Base-by-base conservation (phyloP, 2,329 filamentous ascomycete genomes). In the Tolypocladium inflatum region DNA sequence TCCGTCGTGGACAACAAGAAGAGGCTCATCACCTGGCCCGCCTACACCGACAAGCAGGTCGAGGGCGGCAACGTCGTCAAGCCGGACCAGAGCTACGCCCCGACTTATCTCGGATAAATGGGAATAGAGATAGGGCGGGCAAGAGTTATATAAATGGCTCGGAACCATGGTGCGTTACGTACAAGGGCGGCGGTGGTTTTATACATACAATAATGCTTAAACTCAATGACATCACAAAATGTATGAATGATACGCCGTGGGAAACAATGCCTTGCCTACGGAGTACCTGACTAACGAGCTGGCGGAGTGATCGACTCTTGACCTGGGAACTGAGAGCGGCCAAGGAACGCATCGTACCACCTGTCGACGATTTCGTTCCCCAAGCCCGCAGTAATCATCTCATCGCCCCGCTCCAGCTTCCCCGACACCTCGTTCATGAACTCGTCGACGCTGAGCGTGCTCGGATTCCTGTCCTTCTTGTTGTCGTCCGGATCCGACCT, bases 401-500 rank as follows among this genome's bases (percentile, higher is more conserved):
- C 78, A 9, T 76, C 71, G 0, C 78, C 80, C 1, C 66, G 67
- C 65, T 79, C 75, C 68, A 78, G 72, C 60, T 76, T 77, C 52
- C 64, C 63, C 1, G 68, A 61, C 1, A 82, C 68, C 55, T 79
- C 76, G 6, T 74, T 68, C 70, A 82, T 79, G 60, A 84, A 85
- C 67, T 84, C 81, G 0, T 80, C 76, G 4, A 83, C 66, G 0
- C 68, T 74, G 66, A 85, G 62, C 0, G 65, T 58, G 11, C 56
- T 59, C 1, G 60, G 62, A 42, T 80, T 81, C n/a, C 80, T 78
- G 7, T 76, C 69, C 69, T 83, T 84, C 68, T 83, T 85, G 57
- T 84, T 84, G 60, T 84, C 79, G 61, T 83, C 76, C 1, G 81
- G 80, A 62, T 84, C 74, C 52, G 74, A 71, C 35, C 81, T 69